Evolutionary conservation across 2,329 filamentous ascomycete genomes (phyloP).

Genomic region (Pyricularia grisea): DNA sequence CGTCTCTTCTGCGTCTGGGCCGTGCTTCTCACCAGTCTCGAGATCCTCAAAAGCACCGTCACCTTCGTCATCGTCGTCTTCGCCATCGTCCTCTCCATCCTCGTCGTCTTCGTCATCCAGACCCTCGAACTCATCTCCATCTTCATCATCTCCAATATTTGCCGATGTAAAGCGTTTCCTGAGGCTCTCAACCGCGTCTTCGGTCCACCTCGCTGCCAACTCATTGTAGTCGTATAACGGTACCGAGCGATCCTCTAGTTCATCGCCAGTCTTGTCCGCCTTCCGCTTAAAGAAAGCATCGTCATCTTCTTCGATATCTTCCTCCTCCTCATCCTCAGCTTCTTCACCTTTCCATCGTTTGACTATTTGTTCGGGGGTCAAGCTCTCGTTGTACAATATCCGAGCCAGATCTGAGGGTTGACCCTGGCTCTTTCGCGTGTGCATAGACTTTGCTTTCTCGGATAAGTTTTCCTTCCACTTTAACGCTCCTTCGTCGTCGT

Average conservation of each 20-base stretch:
- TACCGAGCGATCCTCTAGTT: conserved; percentile 68
- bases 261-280: conserved; percentile 56
- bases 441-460: conserved; percentile 62
- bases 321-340: conserved; percentile 36
- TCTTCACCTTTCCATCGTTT: conserved; percentile 66
- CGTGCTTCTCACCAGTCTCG: conserved; percentile 57
- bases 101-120: conserved; percentile 11
- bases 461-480: conserved; percentile 86
- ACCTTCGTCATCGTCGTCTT: conserved; percentile 12
- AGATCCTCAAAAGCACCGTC: conserved; percentile 29
- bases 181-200: conserved; percentile 67
- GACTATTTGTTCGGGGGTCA: conserved; percentile 68
- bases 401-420: conserved; percentile 75
- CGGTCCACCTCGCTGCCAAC: conserved; percentile 77
- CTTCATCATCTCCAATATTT: conserved; percentile 43
- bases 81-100: conserved; percentile 34
- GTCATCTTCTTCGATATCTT: conserved; percentile 47
- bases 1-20: conserved; percentile 19
- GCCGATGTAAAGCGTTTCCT: conserved; percentile 67
- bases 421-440: conserved; percentile 61
- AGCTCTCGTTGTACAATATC: conserved; percentile 76
- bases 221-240: conserved; percentile 72
- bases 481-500: conserved; percentile 63
- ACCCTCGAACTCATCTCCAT: conserved; percentile 37
- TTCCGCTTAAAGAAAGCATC: conserved; percentile 60